These are phyloP conservation scores for Cladophialophora exuberans DNA, from an alignment of 2,329 filamentous ascomycete species.

Conservation along the genomic window DNA sequence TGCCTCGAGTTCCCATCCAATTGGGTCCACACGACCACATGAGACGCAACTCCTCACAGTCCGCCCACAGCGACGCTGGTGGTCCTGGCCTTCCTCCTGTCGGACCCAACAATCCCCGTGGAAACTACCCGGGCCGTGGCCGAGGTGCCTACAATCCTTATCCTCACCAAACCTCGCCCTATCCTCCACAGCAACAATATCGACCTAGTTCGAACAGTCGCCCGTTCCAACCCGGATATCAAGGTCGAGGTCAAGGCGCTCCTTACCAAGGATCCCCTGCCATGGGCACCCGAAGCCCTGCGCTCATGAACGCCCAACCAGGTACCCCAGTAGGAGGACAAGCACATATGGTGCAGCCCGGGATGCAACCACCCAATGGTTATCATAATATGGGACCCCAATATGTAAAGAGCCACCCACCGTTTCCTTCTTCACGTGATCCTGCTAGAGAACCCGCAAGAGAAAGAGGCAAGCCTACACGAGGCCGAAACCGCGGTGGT, in stretches of 20 bases:
- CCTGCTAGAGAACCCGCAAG: constrained; percentile 18
- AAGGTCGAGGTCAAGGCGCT: constrained; percentile 45
- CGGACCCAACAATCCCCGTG: constrained; percentile 49
- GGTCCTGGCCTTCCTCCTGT: constrained; percentile 59
- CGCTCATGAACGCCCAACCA: constrained; percentile 67
- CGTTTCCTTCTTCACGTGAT: constrained; percentile 42
- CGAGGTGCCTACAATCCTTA: constrained; percentile 59
- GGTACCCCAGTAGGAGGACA: constrained; percentile 70
- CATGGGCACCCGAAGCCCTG: constrained; percentile 66
- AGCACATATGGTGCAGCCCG: constrained; percentile 66
- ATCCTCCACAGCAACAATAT: constrained; percentile 59
- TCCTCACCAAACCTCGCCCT: constrained; percentile 53
- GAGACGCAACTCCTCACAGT: constrained; percentile 84
- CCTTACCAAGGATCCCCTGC: constrained; percentile 68
- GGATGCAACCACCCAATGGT: constrained; percentile 63
- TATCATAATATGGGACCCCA: constrained; percentile 62
- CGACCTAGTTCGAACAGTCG: constrained; percentile 56
- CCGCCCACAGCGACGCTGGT: constrained; percentile 73
- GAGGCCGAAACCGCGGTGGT: constrained; percentile 28
- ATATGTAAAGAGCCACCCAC: constrained; percentile 59
- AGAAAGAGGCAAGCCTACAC: constrained; percentile 41
- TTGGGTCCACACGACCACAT: constrained; percentile 71
- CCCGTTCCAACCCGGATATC: constrained; percentile 53
- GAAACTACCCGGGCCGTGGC: constrained; percentile 57
- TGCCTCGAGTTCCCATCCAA: constrained; percentile 67